These are phyloP conservation scores for Rubia yunnanensis DNA, from an alignment of 257 asterid genomes.

Conservation along the genomic window DNA sequence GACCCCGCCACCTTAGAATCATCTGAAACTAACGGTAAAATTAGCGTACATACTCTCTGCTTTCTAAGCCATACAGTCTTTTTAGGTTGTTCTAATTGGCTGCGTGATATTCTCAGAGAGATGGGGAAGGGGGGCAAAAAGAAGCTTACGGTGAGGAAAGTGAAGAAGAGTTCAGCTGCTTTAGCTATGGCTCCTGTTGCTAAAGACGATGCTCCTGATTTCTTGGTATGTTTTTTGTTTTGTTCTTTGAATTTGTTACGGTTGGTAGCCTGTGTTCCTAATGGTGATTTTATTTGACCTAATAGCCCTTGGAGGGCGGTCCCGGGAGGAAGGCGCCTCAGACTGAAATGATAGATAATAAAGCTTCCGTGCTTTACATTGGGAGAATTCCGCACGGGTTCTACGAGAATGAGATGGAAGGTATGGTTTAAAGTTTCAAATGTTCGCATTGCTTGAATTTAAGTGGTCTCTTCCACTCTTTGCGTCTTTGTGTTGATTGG, in stretches of 20 bases:
- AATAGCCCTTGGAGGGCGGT: conserved; percentile 75
- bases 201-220: conserved; percentile 43
- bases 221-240: conserved; percentile 31
- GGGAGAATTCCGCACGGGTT: conserved; percentile 98
- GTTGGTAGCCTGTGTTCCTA: neutral
- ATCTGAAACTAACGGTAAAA: neutral
- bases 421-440: conserved; percentile 20
- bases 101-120: neutral
- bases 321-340: conserved; percentile 44
- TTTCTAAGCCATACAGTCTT: neutral
- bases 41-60: neutral
- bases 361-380: conserved; percentile 63
- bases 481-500: neutral
- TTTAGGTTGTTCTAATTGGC: neutral
- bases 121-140: conserved; percentile 37
- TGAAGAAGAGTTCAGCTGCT: conserved; percentile 45
- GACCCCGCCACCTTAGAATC: neutral
- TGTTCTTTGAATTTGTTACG: neutral
- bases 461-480: neutral
- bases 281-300: neutral
- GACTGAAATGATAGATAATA: conserved; percentile 35
- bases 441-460: neutral
- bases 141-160: conserved; percentile 26
- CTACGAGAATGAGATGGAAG: conserved; percentile 93
- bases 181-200: conserved; percentile 25